Percentiles rank a stretch among this genome's conserved stretches.
phyloP scores from a whole-genome alignment of 331 rosid species.

The Acacia concinna region DNA sequence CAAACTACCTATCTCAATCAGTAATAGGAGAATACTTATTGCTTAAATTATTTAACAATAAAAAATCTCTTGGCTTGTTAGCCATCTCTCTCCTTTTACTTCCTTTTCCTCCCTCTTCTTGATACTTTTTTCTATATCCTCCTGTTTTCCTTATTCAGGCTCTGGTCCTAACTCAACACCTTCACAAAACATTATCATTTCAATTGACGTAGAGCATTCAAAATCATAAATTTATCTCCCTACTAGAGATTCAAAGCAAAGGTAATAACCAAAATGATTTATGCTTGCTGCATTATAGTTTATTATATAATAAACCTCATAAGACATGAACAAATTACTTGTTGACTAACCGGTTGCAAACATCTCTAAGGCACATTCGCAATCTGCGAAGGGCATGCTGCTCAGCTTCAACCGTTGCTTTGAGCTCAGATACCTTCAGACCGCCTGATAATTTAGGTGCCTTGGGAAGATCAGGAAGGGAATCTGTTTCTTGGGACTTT shows the following conservation, averaged over 20 bases:
- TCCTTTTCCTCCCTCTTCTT: not conserved
- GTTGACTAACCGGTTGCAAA: slow-evolving; percentile 84
- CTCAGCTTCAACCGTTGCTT: slow-evolving; percentile 91
- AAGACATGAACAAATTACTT: not conserved
- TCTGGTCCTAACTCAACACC: not conserved
- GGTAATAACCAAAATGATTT: not conserved
- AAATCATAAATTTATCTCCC: not conserved
- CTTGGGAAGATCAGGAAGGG: slow-evolving; percentile 83
- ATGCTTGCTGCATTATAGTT: not conserved
- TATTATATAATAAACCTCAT: not conserved
- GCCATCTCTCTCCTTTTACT: not conserved
- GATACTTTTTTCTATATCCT: not conserved
- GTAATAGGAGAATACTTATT: not conserved
- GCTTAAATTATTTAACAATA: not conserved
- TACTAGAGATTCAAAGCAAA: not conserved
- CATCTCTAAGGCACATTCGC: slow-evolving; percentile 98
- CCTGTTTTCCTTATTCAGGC: not conserved
- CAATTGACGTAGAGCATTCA: not conserved
- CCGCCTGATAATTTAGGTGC: slow-evolving; percentile 86
- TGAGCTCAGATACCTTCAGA: slow-evolving; percentile 88
- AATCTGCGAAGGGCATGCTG: slow-evolving; percentile 96
- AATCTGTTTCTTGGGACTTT: slow-evolving; percentile 47
- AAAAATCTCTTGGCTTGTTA: not conserved
- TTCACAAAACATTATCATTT: not conserved
- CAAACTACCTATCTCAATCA: not conserved